Conservation (phyloP, 2,329 filamentous ascomycete species). For the Paecilomyces niveus region DNA sequence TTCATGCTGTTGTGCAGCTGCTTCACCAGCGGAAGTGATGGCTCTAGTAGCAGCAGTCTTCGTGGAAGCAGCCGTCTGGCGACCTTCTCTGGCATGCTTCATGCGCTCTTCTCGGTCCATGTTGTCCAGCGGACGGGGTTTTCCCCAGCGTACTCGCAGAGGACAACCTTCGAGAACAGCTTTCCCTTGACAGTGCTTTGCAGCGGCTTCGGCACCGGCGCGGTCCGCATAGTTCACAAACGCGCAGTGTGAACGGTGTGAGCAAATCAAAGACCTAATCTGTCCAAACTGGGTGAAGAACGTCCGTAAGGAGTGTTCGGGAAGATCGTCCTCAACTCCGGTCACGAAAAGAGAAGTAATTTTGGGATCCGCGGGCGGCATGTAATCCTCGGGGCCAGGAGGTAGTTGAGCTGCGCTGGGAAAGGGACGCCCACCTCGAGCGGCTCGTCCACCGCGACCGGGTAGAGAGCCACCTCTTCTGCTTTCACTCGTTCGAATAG, state of each 20-base stretch:
- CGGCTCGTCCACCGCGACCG: conserved; percentile 43
- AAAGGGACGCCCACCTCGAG: conserved; percentile 52
- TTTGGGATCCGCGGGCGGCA: conserved; percentile 73
- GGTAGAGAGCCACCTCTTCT: conserved; percentile 31
- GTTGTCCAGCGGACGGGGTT: conserved; percentile 82
- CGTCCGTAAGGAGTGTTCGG: conserved; percentile 81
- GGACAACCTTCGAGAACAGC: conserved; percentile 89
- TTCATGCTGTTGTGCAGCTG: conserved; percentile 30
- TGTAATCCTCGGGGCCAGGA: conserved; percentile 75
- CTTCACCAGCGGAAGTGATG: conserved; percentile 34
- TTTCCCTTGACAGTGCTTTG: conserved; percentile 75
- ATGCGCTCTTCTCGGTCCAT: conserved; percentile 82
- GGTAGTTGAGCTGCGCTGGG: conserved; percentile 67
- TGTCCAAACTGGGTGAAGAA: conserved; percentile 87
- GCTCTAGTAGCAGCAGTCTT: conserved; percentile 32
- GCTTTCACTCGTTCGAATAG: conserved; percentile 66
- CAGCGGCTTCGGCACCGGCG: conserved; percentile 77
- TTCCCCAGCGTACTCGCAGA: conserved; percentile 82
- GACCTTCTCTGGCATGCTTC: conserved; percentile 72
- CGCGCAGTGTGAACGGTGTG: conserved; percentile 93
- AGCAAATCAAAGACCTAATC: conserved; percentile 88
- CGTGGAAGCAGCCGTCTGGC: conserved; percentile 49
- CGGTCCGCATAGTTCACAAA: conserved; percentile 91
- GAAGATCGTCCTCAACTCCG: conserved; percentile 90
- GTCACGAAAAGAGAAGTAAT: conserved; percentile 93